Evolutionary conservation across 805 yeast species (phyloP), one percentile per base, ranked within the genome.

Genomic region (Sugiyamaella qingdaonensis): DNA sequence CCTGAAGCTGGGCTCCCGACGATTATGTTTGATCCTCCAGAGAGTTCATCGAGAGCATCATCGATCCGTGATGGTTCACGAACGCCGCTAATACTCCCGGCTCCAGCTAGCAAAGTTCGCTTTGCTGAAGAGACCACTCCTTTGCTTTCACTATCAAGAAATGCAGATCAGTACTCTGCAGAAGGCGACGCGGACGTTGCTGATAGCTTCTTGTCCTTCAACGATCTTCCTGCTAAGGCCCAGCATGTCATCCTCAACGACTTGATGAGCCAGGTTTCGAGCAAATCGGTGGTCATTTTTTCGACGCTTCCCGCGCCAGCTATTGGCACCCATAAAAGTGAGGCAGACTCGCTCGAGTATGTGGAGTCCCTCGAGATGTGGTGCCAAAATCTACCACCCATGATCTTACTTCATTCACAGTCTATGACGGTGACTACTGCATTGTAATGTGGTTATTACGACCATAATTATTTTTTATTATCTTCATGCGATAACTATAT

Each of bases 391-490:
- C 71, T 94, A 37, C 97, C 97, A 0, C 97, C 98, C 0, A 77
- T 82, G 1, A 66, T 94, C 66, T 69, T 94, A 56, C 77, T 94
- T 51, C 92, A 94, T 64, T 88, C 97, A 0, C 95, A 89, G 71
- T 86, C 96, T 0, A 90, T 94, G 76, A 94, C 99, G 0, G 99
- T 92, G 1, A 92, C 99, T 0, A 91, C 97, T 4, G 94, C 96
- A 33, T 73, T 92, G 57, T 91, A 71, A 60, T 10, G 2, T 31
- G 33, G 8, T 18, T 24, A 10, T 39, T 24, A 19, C 8, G 4
- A 16, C 19, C 34, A n/a, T 36, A 37, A 19, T 36, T 41, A n/a
- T 34, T 14, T n/a, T 41, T 33, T 36, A 31, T 32, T 11, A 32
- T 33, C 16, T 45, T 45, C 48, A 50, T 50, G 31, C 47, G 32